These are phyloP conservation scores for Athelia sp. DNA, from an alignment of 1,284 basidiomycete species.

Conservation along the genomic window DNA sequence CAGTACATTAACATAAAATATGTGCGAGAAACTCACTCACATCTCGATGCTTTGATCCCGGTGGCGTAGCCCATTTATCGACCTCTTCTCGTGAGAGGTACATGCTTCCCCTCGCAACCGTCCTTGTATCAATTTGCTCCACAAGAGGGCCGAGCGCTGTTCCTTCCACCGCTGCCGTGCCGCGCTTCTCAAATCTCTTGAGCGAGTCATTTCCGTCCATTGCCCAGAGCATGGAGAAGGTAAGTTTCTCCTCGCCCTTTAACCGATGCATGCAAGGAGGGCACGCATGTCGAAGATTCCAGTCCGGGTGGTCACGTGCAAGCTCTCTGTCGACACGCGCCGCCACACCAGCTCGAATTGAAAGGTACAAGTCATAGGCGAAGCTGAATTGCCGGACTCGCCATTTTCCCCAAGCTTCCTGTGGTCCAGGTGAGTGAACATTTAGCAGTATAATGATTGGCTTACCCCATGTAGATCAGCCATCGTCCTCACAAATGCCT, in stretches of 20 bases:
- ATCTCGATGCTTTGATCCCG: not conserved
- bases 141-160: not conserved
- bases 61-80: conserved; percentile 5
- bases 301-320: conserved; percentile 5
- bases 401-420: conserved; percentile 5
- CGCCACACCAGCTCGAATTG: conserved; percentile 2
- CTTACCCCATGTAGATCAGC: conserved; percentile 10
- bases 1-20: not conserved
- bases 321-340: conserved; percentile 3
- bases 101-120: conserved; percentile 2
- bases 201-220: conserved; percentile 9
- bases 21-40: not conserved
- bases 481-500: conserved; percentile 10
- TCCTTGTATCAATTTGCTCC: conserved; percentile 1
- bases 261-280: conserved; percentile 8
- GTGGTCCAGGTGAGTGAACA: not conserved
- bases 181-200: not conserved
- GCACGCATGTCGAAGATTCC: conserved; percentile 3
- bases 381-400: conserved; percentile 7
- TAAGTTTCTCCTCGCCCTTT: not conserved
- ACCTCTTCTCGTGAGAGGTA: conserved; percentile 6
- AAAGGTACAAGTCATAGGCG: conserved; percentile 7
- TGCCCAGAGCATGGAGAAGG: conserved; percentile 2
- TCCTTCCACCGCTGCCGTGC: not conserved
- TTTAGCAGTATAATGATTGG: conserved; percentile 8